Conservation (phyloP, 805 yeast species). For the Pichia ethanolica region DNA sequence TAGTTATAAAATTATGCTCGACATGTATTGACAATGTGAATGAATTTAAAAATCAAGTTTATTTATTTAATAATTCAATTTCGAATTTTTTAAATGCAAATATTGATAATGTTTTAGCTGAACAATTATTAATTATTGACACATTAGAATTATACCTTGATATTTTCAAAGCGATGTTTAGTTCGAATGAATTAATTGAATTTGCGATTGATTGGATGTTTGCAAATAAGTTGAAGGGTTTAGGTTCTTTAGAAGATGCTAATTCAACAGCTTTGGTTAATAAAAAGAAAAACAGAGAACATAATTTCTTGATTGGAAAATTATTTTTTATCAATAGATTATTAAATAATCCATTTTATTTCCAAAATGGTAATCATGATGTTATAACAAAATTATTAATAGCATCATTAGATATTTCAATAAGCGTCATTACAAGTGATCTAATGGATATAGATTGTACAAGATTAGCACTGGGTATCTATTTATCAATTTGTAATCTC, state of each 20-base stretch:
- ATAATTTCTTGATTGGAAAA: slow-evolving; percentile 48
- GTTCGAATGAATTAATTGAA: slow-evolving; percentile 33
- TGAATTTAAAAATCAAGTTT: slow-evolving; percentile 17
- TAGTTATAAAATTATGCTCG: slow-evolving; percentile 39
- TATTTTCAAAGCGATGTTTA: slow-evolving; percentile 33
- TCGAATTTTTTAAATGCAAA: slow-evolving; percentile 40
- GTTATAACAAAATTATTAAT: slow-evolving; percentile 31
- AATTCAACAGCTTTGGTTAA: slow-evolving; percentile 22
- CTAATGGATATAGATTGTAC: slow-evolving; percentile 48
- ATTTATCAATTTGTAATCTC: slow-evolving; percentile 40
- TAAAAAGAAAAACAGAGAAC: slow-evolving; percentile 41
- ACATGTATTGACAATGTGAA: slow-evolving; percentile 6
- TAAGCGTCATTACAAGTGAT: slow-evolving; percentile 47
- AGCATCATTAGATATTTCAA: slow-evolving; percentile 45
- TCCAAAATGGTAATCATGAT: slow-evolving; percentile 17
- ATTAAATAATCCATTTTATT: slow-evolving; percentile 26
- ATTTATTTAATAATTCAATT: slow-evolving; percentile 27
- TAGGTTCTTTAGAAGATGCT: slow-evolving; percentile 35
- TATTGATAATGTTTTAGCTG: slow-evolving; percentile 43
- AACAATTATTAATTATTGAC: slow-evolving; percentile 58
- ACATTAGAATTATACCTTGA: slow-evolving; percentile 48
- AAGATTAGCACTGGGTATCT: slow-evolving; percentile 54
- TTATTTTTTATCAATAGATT: slow-evolving; percentile 54
- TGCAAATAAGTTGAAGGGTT: slow-evolving; percentile 49
- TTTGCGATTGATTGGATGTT: slow-evolving; percentile 41